Percentiles rank a stretch among this genome's conserved stretches.
These are phyloP conservation scores for Letharia columbiana DNA, from an alignment of 495 filamentous ascomycete genomes.

Conservation along the genomic window DNA sequence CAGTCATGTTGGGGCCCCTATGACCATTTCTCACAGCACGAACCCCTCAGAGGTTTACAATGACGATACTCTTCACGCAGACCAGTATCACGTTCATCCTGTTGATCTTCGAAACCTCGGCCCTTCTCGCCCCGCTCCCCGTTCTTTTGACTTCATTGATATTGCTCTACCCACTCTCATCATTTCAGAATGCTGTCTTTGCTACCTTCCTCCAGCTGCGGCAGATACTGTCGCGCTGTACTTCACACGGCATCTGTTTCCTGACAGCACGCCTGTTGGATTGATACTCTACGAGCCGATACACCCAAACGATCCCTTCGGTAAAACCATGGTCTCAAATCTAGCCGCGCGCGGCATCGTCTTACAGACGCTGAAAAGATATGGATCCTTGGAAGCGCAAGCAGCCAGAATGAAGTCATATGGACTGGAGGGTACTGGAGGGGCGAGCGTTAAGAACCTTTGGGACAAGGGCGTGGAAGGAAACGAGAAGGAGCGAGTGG, in stretches of 20 bases:
- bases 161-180: conserved; percentile 64
- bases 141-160: conserved; percentile 35
- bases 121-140: conserved; percentile 8
- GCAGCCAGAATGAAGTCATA: conserved; percentile 50
- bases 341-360: conserved; percentile 75
- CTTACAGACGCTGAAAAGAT: conserved; percentile 71
- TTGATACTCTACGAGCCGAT: conserved; percentile 87
- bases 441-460: conserved; percentile 60
- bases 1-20: not conserved
- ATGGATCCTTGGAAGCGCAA: conserved; percentile 57
- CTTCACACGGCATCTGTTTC: conserved; percentile 50
- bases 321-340: conserved; percentile 83
- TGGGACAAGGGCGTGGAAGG: conserved; percentile 65
- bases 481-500: conserved; percentile 73
- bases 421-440: conserved; percentile 47
- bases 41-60: not conserved
- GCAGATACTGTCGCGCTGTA: conserved; percentile 57
- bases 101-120: conserved; percentile 65
- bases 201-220: conserved; percentile 62
- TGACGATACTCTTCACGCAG: conserved; percentile 31
- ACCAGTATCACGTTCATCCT: conserved; percentile 64
- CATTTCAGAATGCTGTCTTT: conserved; percentile 88
- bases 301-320: conserved; percentile 73
- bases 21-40: not conserved
- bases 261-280: conserved; percentile 40